Evolutionary conservation across 148 eudicot species (phyloP), one percentile per base, ranked within the genome.

Genomic region (Nepenthes gracilis): DNA sequence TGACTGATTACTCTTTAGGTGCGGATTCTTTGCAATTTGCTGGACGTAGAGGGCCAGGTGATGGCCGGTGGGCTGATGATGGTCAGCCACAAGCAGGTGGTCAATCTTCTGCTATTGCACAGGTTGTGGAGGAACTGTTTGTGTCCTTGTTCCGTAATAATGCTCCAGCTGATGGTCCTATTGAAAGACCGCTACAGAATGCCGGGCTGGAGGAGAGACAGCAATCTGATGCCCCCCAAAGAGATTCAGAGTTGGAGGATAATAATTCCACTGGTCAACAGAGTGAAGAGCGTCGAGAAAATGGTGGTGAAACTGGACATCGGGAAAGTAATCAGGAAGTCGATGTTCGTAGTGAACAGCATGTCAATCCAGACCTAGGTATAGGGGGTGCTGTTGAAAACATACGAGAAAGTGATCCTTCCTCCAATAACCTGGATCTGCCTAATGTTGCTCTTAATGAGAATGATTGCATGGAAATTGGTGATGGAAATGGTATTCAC

Each of bases 51-150:
- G 95, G 94, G 68, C 81, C 95, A 59, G 96, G 91, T 75, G 95
- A 84, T 73, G 99, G 99, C 64, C 79, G 99, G 48, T 93, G 99
- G 99, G 85, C 92, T 58, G 99, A 93, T 78, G 99, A 93, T 74
- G 99, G 99, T 61, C 96, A 78, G 72, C 99, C 99, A 48, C 99
- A 93, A 78, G 84, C 83, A 47, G 81, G 89, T 66, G 89, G 85
- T 70, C 85, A 86, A 72, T 85, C 99, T 67, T 77, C 89, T 66
- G 72, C 74, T 50, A 77, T 93, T 71, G 99, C 96, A 54, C 91
- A 78, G 56, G 81, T 89, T 37, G 84, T 89, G 14, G 99, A 93
- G 72, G 95, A 86, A 47, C 83, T 85, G 47, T 88, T 93, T 67
- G 65, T 83, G 49, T 79, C 83, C 63, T 77, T 79, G 36, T 72